Base-by-base conservation (phyloP, 495 filamentous ascomycete genomes). In the Chaetomidium leptoderma region DNA sequence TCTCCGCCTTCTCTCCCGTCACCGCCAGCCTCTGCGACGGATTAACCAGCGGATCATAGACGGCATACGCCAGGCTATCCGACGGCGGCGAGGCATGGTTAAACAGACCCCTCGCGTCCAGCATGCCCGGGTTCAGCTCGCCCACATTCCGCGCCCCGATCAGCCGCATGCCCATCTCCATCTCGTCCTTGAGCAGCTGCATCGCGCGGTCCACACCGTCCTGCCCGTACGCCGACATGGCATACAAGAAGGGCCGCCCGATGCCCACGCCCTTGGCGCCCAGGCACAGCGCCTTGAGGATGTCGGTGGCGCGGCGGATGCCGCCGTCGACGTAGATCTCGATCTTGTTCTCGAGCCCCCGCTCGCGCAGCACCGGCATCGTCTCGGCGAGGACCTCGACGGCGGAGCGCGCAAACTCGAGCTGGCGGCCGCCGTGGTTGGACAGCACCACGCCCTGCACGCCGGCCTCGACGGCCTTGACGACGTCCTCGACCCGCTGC, bases 91-190 rank as follows among this genome's bases (percentile, higher is more conserved):
- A 81, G 45, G 74, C 78, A 64, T 97, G 93, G 58, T 83, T 82
- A 70, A 79, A 78, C 26, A 93, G 66, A 0, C 85, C 87, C 48
- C 89, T 79, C 0, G 81, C 81, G 71, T 97, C 93, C 49, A 98
- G 66, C 67, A 97, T 58, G 13, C 81, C 82, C 7, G 91, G 86
- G 56, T 85, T 90, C 51, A 98, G 72, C 53, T 98, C 86, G 35
- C 81, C 85, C 23, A 98, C 69, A 37, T 66, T 83, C 1, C 77
- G 79, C 29, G 83, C 87, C 14, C 93, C 93, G 63, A 97, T 90
- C 60, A 98, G 76, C 9, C 95, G 83, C 93, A 98, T 97, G 64
- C 89, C 89, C 92, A 97, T 96, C 78, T 92, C 92, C 86, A 98
- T 91, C 81, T 98, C 93, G 68, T 97, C 93, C 78, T 90, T 95